Evolutionary conservation across 2,329 filamentous ascomycete species (phyloP).

Genomic region (Madurella fahalii): DNA sequence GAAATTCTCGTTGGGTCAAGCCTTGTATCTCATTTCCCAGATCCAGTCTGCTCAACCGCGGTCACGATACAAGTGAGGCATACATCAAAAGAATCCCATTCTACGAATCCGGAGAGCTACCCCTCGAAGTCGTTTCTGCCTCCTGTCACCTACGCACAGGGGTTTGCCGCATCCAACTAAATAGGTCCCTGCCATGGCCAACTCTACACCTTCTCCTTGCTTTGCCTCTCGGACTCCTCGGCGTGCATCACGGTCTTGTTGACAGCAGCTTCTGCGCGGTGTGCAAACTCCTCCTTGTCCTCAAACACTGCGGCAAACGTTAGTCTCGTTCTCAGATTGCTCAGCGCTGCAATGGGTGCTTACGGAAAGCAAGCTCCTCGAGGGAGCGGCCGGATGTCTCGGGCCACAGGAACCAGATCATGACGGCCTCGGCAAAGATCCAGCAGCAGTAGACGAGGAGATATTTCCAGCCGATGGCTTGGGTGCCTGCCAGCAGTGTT

Average conservation of each 20-base stretch:
- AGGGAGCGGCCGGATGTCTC: slow-evolving; percentile 28
- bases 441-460: slow-evolving; percentile 32
- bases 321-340: not conserved
- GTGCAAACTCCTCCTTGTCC: slow-evolving; percentile 17
- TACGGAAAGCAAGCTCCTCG: slow-evolving; percentile 29
- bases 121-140: too few relatives aligned
- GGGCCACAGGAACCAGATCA: slow-evolving; percentile 30
- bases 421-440: slow-evolving; percentile 28
- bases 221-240: slow-evolving; percentile 10
- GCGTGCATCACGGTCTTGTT: slow-evolving; percentile 12
- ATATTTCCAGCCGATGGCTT: slow-evolving; percentile 31
- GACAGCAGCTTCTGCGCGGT: slow-evolving; percentile 10
- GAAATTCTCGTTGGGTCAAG: too few relatives aligned
- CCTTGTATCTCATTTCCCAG: too few relatives aligned
- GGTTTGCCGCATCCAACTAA: too few relatives aligned
- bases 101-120: too few relatives aligned
- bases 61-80: too few relatives aligned
- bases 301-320: slow-evolving; percentile 18
- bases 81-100: too few relatives aligned
- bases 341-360: not conserved
- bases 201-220: slow-evolving; percentile 13
- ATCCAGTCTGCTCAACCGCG: too few relatives aligned
- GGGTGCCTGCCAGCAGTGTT: slow-evolving; percentile 19
- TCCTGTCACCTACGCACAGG: not conserved
- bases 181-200: not conserved